Evolutionary conservation across 2,329 filamentous ascomycete species (phyloP), one percentile per base, ranked within the genome.

Genomic region (Cordyceps javanica): DNA sequence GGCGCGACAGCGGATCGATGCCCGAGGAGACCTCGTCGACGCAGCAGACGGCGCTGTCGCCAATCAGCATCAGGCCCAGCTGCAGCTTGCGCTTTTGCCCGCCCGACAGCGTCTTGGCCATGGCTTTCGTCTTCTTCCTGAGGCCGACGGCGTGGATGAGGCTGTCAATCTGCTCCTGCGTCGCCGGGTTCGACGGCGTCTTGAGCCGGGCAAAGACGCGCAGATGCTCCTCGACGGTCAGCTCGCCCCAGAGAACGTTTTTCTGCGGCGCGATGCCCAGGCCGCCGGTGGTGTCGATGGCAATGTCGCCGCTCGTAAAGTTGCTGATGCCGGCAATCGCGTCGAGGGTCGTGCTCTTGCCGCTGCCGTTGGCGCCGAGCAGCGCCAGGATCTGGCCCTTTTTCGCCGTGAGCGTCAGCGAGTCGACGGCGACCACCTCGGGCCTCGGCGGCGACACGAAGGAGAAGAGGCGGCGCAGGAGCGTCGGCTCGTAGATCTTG

Each of bases 371-470:
- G 65, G 81, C 49, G 78, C 75, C 45, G 0, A 96, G 78, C 0
- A 95, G 74, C 1, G 90, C 87, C 67, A 92, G 80, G 46, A 96
- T 93, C 65, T 93, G 85, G 0, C 91, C 90, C 62, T 84, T 82
- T 10, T 81, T 77, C 3, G 89, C 88, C 11, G 80, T 79, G 57
- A 95, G 75, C 34, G 79, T 85, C 45, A 96, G 73, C 53, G 85
- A 76, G 62, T 91, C 78, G 36, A 95, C 90, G 3, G 91, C 90
- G 23, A 87, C 72, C 2, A 94, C 89, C 0, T 82, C 83, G 36
- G 86, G 82, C n/a, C 78, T 79, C 3, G 77, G 73, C 50, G 70
- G 72, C n/a, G 63, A 64, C 39, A 77, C 66, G 61, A 78, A 79
- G 9, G 73, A 72, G 56, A 81, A 77, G 26, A 79, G 61, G 23